phyloP scores from a whole-genome alignment of 192 early-diverging fungal species.

The Coemansia javaensis region DNA sequence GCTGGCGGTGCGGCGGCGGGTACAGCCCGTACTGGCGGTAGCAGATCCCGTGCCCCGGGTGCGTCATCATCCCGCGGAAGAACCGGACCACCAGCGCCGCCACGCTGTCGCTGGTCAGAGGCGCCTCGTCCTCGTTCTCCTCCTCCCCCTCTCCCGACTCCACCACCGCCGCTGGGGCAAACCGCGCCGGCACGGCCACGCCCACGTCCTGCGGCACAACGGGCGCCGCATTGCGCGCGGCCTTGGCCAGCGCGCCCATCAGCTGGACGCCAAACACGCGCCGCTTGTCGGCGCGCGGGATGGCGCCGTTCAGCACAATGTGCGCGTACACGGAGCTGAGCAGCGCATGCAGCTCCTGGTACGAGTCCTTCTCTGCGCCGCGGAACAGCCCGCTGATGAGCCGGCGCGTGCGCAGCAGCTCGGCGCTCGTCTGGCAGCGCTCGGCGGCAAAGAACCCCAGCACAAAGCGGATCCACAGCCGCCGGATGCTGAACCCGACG shows the following conservation, averaged over 20 bases:
- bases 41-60: constrained; percentile 40
- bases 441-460: constrained; percentile 38
- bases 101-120: constrained; percentile 16
- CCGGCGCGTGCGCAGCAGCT: constrained; percentile 20
- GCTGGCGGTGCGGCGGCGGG: constrained; percentile 17
- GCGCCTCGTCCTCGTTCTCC: background rate
- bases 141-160: too few relatives aligned
- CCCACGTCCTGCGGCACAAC: constrained; percentile 18
- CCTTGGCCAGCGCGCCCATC: constrained; percentile 29
- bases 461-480: constrained; percentile 47
- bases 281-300: constrained; percentile 23
- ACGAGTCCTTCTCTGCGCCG: constrained; percentile 35
- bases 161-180: constrained; percentile 4
- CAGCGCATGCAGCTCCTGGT: constrained; percentile 30
- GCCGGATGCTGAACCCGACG: constrained; percentile 32
- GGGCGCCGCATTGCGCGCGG: constrained; percentile 7
- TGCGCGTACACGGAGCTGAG: constrained; percentile 14
- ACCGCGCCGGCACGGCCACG: constrained; percentile 6
- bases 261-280: constrained; percentile 24
- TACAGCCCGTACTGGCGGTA: constrained; percentile 46
- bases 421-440: constrained; percentile 15
- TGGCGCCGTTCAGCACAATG: constrained; percentile 23
- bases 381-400: constrained; percentile 25
- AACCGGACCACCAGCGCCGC: constrained; percentile 34
- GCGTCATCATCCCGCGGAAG: constrained; percentile 42